Conservation (phyloP, 1,284 basidiomycete genomes). For the Irpex sp. region DNA sequence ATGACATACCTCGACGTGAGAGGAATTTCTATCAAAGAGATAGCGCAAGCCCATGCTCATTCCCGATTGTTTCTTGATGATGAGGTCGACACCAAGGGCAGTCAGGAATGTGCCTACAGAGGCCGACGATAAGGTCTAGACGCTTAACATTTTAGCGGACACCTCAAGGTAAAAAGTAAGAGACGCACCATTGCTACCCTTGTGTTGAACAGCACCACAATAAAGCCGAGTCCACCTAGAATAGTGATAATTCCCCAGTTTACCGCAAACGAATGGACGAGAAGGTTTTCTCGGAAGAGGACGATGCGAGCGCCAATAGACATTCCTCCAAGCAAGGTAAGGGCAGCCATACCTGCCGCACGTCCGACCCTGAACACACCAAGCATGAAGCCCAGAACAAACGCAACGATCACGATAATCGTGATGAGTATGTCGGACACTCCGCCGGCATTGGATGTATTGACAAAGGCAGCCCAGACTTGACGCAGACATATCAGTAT, state of each 20-base stretch:
- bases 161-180: not conserved
- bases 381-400: conserved; percentile 45
- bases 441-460: conserved; percentile 44
- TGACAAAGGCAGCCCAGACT: conserved; percentile 63
- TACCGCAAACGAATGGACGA: conserved; percentile 38
- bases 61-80: conserved; percentile 53
- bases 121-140: conserved; percentile 39
- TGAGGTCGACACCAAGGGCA: conserved; percentile 51
- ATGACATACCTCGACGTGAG: conserved; percentile 49
- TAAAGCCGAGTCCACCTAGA: conserved; percentile 38
- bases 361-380: conserved; percentile 50
- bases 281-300: conserved; percentile 45
- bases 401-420: conserved; percentile 44
- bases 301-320: conserved; percentile 54
- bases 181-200: conserved; percentile 50
- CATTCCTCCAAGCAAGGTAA: conserved; percentile 50
- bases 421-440: conserved; percentile 51
- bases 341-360: conserved; percentile 38
- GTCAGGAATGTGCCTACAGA: conserved; percentile 58
- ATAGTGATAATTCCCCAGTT: conserved; percentile 52
- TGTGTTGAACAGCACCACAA: conserved; percentile 41
- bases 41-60: conserved; percentile 60
- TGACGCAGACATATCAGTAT: not conserved
- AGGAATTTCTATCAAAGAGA: conserved; percentile 57
- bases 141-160: conserved; percentile 24